Evolutionary conservation across 139 green algal genomes (phyloP).

Genomic region (Edaphochlamys debaryana): DNA sequence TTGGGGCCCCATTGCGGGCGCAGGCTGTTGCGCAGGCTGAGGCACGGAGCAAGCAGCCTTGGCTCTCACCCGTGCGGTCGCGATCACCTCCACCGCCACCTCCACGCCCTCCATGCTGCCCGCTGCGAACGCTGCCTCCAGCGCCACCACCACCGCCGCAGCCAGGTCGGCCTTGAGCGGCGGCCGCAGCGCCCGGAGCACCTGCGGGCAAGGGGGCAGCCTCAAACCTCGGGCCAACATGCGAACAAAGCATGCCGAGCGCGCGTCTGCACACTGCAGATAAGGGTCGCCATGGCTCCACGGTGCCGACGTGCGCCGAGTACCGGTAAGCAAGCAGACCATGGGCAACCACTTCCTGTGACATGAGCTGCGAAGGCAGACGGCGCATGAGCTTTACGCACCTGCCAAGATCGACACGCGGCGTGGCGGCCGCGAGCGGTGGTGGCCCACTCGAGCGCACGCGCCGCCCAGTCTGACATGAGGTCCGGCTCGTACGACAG

Average conservation of each 20-base stretch:
- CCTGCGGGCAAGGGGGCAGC: constrained; percentile 39
- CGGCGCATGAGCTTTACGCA: no score
- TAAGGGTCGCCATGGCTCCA: neutral
- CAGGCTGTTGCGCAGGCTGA: no score
- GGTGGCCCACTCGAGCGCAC: constrained; percentile 79
- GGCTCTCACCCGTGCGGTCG: constrained; percentile 6
- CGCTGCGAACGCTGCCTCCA: constrained; percentile 79
- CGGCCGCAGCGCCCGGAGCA: constrained; percentile 81
- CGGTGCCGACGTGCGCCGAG: neutral
- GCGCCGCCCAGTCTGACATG: neutral
- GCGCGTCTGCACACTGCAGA: no score
- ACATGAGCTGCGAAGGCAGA: no score
- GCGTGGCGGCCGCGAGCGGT: constrained; percentile 71
- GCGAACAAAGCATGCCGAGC: no score
- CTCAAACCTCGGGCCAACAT: no score
- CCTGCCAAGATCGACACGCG: constrained; percentile 81
- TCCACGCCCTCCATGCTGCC: neutral
- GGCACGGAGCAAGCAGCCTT: no score
- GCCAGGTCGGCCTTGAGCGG: constrained; percentile 69
- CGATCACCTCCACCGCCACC: constrained; percentile 43
- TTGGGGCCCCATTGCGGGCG: no score
- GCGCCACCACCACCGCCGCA: constrained; percentile 74
- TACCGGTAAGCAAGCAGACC: no score
- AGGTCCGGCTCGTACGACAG: constrained; percentile 42
- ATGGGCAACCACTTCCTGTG: no score